Evolutionary conservation across 2,329 filamentous ascomycete species (phyloP), one percentile per base, ranked within the genome.

Genomic region (Pyrenophora teres): DNA sequence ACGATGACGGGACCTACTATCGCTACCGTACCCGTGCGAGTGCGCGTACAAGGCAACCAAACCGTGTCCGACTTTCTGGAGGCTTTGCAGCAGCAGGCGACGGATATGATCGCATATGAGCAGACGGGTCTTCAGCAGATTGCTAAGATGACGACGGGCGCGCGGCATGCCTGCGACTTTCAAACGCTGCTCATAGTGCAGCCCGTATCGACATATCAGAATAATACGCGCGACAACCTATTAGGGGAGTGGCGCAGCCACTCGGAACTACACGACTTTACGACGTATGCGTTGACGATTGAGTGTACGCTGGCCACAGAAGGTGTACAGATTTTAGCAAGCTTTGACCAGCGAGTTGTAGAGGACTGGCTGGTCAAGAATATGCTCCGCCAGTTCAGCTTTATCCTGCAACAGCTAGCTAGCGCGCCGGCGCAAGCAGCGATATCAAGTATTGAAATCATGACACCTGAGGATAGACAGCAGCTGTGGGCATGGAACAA

Each of bases 111-210:
- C 4, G 60, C 66, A 0, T 67, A 62, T 43, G 64, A 74, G 50
- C 71, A 74, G 6, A 50, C 55, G 23, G 72, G 72, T 9, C 44
- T 72, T 33, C 68, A 71, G 21, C 62, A 65, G 15, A 73, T 74
- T 21, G 41, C 46, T 2, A 40, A 33, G 16, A 2, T 45, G 2
- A 4, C 8, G 1, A 2, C 12, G 1, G 12, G 32, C 1, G 15
- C 15, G 15, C 15, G 15, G 15, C 15, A 15, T 15, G 15, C 15
- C 15, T 15, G 15, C 15, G 15, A 13, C 60, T 70, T 83, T 33
- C 76, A 78, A 3, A 82, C 78, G 0, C 77, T 80, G 2, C 64
- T 84, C 1, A 78, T 84, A 0, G 75, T 85, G 12, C 81, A 83
- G 15, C 15, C 15, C 15, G 15, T 15, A 25, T 40, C 48, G n/a